These are phyloP conservation scores for Tylopilus intermedius DNA, from an alignment of 768 basidiomycete genomes.

Conservation along the genomic window DNA sequence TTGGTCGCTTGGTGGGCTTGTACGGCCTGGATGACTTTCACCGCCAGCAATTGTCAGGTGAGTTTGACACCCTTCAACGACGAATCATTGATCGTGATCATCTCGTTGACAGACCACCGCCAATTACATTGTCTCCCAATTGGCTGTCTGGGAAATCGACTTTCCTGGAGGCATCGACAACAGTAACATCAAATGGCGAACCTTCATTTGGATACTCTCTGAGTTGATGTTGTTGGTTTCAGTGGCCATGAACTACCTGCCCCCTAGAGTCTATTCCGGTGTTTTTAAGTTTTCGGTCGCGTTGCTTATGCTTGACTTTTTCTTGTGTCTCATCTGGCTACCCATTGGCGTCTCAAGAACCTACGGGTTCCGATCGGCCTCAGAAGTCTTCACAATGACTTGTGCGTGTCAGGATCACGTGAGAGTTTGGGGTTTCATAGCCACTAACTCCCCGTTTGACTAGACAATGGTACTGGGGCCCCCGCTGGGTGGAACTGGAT, in stretches of 20 bases:
- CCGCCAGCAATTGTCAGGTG: conserved; percentile 84
- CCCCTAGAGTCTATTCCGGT: conserved; percentile 65
- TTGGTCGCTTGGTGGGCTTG: conserved; percentile 91
- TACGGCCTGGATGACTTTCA: conserved; percentile 95
- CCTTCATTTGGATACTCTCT: conserved; percentile 78
- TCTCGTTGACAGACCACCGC: conserved; percentile 60
- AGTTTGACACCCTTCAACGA: conserved; percentile 10
- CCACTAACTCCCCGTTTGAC: conserved; percentile 1
- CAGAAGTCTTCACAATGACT: conserved; percentile 78
- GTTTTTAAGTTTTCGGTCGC: conserved; percentile 74
- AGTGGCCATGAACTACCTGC: conserved; percentile 81
- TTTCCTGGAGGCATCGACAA: conserved; percentile 76
- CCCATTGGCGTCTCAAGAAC: conserved; percentile 86
- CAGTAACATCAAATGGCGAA: conserved; percentile 79
- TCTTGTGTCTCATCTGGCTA: conserved; percentile 86
- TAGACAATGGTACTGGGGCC: conserved; percentile 88
- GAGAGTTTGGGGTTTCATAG: too few relatives aligned
- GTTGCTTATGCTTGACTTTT: conserved; percentile 81
- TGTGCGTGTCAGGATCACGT: conserved; percentile 48
- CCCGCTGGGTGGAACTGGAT: conserved; percentile 90
- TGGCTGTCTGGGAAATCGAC: conserved; percentile 72
- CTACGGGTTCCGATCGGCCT: conserved; percentile 81
- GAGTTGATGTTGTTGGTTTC: conserved; percentile 67
- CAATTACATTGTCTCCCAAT: conserved; percentile 83
- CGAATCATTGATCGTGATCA: neutral